phyloP scores from a whole-genome alignment of 2,329 filamentous ascomycete genomes.

The Juglanconis juglandina region DNA sequence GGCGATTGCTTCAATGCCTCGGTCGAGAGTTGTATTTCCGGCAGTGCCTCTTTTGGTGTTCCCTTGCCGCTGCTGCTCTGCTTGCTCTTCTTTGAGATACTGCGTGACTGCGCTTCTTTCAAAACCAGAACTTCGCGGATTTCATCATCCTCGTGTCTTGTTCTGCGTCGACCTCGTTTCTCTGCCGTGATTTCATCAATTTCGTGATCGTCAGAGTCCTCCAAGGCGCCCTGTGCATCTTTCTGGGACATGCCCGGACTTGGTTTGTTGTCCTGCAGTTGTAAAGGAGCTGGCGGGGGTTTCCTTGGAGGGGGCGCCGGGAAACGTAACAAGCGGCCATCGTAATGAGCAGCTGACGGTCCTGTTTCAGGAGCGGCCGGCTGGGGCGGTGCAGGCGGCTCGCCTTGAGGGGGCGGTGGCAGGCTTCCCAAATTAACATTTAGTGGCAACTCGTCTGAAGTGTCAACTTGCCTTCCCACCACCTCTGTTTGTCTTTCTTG shows the following conservation, averaged over 20 bases:
- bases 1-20: conserved; percentile 38
- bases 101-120: conserved; percentile 67
- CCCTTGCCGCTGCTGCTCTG: conserved; percentile 48
- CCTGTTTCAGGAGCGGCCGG: conserved; percentile 29
- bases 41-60: conserved; percentile 39
- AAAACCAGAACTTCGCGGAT: conserved; percentile 67
- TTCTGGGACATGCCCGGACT: conserved; percentile 44
- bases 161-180: conserved; percentile 73
- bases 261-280: conserved; percentile 53
- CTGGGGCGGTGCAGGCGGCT: conserved; percentile 38
- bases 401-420: conserved; percentile 53
- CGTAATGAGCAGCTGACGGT: conserved; percentile 41
- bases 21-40: conserved; percentile 28
- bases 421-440: conserved; percentile 50
- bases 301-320: conserved; percentile 68
- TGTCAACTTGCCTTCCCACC: conserved; percentile 43
- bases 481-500: conserved; percentile 46
- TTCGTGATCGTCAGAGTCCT: conserved; percentile 80
- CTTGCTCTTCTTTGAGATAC: conserved; percentile 70
- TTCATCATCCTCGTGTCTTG: conserved; percentile 81
- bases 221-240: conserved; percentile 65
- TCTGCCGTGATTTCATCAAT: conserved; percentile 60
- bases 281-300: conserved; percentile 78
- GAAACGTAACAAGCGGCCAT: conserved; percentile 48
- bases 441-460: conserved; percentile 47